Evolutionary conservation across 148 eudicot species (phyloP), one percentile per base, ranked within the genome.

Genomic region (Silene latifolia): DNA sequence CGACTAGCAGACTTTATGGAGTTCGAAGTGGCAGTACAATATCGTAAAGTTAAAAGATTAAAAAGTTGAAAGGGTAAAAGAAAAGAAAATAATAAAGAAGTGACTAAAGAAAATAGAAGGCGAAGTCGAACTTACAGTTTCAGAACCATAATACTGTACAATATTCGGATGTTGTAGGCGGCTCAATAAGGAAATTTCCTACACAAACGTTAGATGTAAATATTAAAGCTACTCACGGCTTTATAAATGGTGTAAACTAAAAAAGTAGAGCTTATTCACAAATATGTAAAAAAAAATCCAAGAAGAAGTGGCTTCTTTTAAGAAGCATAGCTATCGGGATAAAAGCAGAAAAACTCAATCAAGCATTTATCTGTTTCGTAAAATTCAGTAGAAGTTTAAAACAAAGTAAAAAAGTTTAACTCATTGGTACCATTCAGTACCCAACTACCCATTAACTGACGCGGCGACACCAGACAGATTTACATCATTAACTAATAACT

Each of bases 91-190:
- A 15, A 32, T 32, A 18, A 42, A 46, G 14, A 20, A 29, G 59
- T 42, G 24, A 19, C 24, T 61, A 15, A 46, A 63, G 46, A 4
- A 57, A 27, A 72, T 8, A 46, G 42, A 63, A 35, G 57, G 57
- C 3, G 3, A 73, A 39, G 42, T 29, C 23, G 66, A 56, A 88
- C 94, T 86, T 86, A 92, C 99, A 48, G 84, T 81, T 86, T 89
- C 97, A 76, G 89, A 88, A 35, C 99, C 99, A 83, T 92, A 92
- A 80, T 95, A 95, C 82, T 87, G 98, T 83, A 95, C 98, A 58
- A 95, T 95, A 75, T 95, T 92, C 53, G 93, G 98, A 84, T 95
- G 99, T 21, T 89, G 80, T 74, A 92, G 78, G 69, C 92, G 89
- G 78, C 97, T 90, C 85, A 95, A 78, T 74, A 94, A 80, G 63